phyloP scores from a whole-genome alignment of 768 basidiomycete genomes.

The Pseudohyphozyma bogoriensis region DNA sequence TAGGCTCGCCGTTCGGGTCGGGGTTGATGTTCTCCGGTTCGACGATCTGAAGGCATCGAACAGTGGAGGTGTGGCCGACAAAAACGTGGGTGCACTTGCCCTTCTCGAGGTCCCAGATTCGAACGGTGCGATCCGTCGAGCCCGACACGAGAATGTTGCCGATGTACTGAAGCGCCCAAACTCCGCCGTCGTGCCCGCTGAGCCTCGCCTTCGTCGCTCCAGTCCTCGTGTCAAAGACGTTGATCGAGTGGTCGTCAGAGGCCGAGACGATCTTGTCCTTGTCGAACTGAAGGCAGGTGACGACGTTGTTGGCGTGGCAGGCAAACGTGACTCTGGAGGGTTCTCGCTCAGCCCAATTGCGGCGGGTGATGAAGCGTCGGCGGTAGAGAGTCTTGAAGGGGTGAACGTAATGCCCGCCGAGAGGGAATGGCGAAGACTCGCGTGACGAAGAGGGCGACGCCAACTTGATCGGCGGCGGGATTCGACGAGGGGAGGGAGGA shows the following conservation, averaged over 20 bases:
- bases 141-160: slow-evolving; percentile 76
- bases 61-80: slow-evolving; percentile 91
- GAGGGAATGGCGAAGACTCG: slow-evolving; percentile 12
- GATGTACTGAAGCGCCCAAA: slow-evolving; percentile 78
- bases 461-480: slow-evolving; percentile 23
- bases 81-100: slow-evolving; percentile 85
- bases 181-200: slow-evolving; percentile 86
- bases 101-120: slow-evolving; percentile 65
- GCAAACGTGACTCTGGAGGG: slow-evolving; percentile 72
- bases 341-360: slow-evolving; percentile 57
- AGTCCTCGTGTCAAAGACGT: slow-evolving; percentile 79
- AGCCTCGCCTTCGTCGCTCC: slow-evolving; percentile 65
- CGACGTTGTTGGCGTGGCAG: slow-evolving; percentile 69
- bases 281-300: slow-evolving; percentile 92
- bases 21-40: slow-evolving; percentile 72
- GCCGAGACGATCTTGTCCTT: slow-evolving; percentile 90
- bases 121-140: slow-evolving; percentile 88
- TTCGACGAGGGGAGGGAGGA: slow-evolving; percentile 32
- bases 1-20: slow-evolving; percentile 49
- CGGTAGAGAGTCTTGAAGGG: slow-evolving; percentile 91
- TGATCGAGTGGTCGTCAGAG: slow-evolving; percentile 93
- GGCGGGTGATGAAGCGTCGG: slow-evolving; percentile 67
- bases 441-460: slow-evolving; percentile 31
- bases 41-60: slow-evolving; percentile 89
- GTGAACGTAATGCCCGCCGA: slow-evolving; percentile 45